A percentile compares a stretch with the other conserved stretches of the same genome.
These are phyloP conservation scores for Dysphania ambrosioides DNA, from an alignment of 148 eudicot species.

Conservation along the genomic window DNA sequence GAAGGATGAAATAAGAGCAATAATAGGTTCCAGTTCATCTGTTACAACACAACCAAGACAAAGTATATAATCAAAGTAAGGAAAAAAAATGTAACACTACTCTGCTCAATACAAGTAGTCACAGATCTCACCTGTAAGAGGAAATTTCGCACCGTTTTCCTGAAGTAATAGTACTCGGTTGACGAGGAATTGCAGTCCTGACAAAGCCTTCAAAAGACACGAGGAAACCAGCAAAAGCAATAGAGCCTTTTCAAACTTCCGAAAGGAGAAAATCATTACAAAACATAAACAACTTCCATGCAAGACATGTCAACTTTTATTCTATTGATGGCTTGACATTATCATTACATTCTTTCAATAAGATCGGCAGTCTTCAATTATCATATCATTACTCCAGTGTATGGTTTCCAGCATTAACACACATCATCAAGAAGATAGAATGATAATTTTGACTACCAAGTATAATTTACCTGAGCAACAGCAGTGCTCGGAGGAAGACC, in stretches of 20 bases:
- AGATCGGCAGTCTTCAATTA: background rate
- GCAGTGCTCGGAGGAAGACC: slow-evolving; percentile 77
- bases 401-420: background rate
- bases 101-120: slow-evolving; percentile 4
- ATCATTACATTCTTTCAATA: background rate
- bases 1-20: slow-evolving; percentile 56
- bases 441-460: background rate
- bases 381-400: background rate
- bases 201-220: slow-evolving; percentile 57
- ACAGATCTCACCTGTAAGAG: slow-evolving; percentile 54
- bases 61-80: background rate
- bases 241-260: background rate
- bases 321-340: background rate
- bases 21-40: slow-evolving; percentile 67
- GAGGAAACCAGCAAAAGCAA: slow-evolving; percentile 16
- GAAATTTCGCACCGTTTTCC: slow-evolving; percentile 76
- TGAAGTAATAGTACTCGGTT: slow-evolving; percentile 56
- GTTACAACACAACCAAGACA: slow-evolving; percentile 11
- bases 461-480: slow-evolving; percentile 68
- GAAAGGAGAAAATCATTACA: background rate
- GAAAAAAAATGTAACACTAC: background rate
- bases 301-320: background rate
- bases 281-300: background rate
- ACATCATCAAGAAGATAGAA: background rate
- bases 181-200: slow-evolving; percentile 76